A percentile compares a stretch with the other conserved stretches of the same genome.
Conservation (phyloP, 176 grass and related monocot genomes). For the Thinopyrum elongatum region DNA sequence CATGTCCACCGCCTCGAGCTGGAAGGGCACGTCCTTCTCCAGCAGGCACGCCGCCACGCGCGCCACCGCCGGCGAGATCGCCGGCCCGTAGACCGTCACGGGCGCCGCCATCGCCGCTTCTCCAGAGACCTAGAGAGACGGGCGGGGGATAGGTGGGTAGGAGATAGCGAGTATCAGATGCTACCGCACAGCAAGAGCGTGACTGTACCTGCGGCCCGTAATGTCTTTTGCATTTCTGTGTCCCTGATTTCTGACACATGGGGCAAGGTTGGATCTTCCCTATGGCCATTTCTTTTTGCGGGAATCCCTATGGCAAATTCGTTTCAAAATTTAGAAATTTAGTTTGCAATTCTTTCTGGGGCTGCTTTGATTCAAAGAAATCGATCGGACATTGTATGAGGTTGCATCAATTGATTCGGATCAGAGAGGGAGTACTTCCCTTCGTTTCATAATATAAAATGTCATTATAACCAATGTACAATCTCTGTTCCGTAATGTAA, state of each 20-base stretch:
- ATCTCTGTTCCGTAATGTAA: too few relatives aligned
- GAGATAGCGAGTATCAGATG: neutral
- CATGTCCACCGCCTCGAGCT: slow-evolving; percentile 73
- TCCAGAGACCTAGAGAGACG: neutral
- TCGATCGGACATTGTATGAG: too few relatives aligned
- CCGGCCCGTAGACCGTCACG: slow-evolving; percentile 69
- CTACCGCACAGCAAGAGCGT: neutral
- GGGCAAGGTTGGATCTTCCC: too few relatives aligned
- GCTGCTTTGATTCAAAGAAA: too few relatives aligned
- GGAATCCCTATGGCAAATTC: too few relatives aligned
- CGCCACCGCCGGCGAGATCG: slow-evolving; percentile 58
- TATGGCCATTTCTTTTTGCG: too few relatives aligned
- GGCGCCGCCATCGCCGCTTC: slow-evolving; percentile 35
- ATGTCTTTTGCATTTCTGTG: neutral
- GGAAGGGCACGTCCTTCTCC: slow-evolving; percentile 84
- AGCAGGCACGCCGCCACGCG: slow-evolving; percentile 69
- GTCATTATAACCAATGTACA: too few relatives aligned
- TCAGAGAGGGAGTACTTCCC: too few relatives aligned
- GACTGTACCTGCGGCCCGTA: neutral
- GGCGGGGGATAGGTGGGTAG: neutral
- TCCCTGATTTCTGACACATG: neutral
- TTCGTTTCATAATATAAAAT: too few relatives aligned
- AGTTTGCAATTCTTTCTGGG: too few relatives aligned
- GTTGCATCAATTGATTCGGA: too few relatives aligned
- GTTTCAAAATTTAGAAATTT: too few relatives aligned